A percentile compares a stretch with the other conserved stretches of the same genome.
phyloP scores from a whole-genome alignment of 208 protist species.

The Leishmania gerbilli region DNA sequence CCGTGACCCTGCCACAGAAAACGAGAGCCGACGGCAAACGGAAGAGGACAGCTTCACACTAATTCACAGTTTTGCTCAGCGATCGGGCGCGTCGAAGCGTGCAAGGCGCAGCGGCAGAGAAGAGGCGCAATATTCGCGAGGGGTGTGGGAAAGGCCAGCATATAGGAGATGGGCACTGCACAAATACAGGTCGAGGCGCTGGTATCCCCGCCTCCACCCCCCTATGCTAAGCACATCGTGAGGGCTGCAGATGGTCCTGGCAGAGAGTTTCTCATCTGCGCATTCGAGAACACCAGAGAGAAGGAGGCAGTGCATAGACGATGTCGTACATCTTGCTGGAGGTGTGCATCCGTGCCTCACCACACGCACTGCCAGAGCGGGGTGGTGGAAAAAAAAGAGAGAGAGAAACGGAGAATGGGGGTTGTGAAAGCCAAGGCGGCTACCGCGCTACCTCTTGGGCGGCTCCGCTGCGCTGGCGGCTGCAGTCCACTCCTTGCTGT shows the following conservation, averaged over 20 bases:
- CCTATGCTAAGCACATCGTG: background rate
- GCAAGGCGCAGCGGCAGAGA: background rate
- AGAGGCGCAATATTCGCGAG: background rate
- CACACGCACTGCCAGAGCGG: background rate
- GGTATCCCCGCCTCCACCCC: background rate
- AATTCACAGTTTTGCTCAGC: background rate
- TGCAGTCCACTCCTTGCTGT: slow-evolving; percentile 43
- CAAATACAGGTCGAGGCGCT: background rate
- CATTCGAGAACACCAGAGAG: background rate
- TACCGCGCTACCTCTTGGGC: background rate
- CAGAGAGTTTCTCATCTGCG: background rate
- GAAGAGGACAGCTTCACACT: background rate
- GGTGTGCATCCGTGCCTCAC: background rate
- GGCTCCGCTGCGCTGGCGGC: slow-evolving; percentile 10
- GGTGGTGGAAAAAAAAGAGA: background rate
- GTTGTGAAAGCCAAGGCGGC: background rate
- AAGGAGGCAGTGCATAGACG: background rate
- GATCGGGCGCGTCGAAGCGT: background rate
- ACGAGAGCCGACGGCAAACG: background rate
- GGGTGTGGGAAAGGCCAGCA: background rate
- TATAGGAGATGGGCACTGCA: background rate
- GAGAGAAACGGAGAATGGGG: background rate
- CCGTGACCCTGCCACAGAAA: background rate
- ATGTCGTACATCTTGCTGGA: background rate
- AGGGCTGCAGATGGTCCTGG: background rate